phyloP scores from a whole-genome alignment of 148 eudicot genomes.

The Chenopodium formosanum region DNA sequence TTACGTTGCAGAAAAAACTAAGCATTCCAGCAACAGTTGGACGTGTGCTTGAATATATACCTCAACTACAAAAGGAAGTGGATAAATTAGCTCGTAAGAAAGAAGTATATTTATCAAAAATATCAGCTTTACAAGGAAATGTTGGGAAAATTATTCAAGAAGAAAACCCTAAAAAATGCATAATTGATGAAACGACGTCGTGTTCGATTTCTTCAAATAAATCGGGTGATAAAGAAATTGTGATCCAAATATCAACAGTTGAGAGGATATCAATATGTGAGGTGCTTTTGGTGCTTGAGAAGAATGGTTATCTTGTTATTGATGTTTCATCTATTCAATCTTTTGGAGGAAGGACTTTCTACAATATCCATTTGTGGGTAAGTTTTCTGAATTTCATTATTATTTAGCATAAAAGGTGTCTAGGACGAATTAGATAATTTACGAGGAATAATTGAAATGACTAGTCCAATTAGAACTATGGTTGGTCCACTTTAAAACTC shows the following conservation, averaged over 20 bases:
- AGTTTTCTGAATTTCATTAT: background rate
- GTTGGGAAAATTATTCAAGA: background rate
- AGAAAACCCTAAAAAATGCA: background rate
- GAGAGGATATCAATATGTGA: conserved; percentile 37
- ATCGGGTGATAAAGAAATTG: conserved; percentile 40
- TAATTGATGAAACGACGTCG: background rate
- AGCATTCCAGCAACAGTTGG: conserved; percentile 73
- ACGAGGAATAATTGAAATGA: too few species aligned
- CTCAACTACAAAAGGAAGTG: conserved; percentile 71
- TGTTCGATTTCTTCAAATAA: conserved; percentile 31
- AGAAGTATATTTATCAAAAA: conserved; percentile 37
- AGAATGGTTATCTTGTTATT: conserved; percentile 40
- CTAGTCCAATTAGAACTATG: too few species aligned
- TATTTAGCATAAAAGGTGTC: background rate
- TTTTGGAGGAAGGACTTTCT: conserved; percentile 48
- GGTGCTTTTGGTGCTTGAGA: conserved; percentile 43
- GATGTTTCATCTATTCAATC: conserved; percentile 50
- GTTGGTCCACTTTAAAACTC: too few species aligned
- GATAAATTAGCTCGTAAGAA: conserved; percentile 41
- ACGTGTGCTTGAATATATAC: conserved; percentile 68
- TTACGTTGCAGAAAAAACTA: conserved; percentile 58
- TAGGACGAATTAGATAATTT: background rate
- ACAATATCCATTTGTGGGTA: conserved; percentile 72
- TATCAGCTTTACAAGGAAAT: background rate
- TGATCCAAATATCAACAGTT: conserved; percentile 45